Base-by-base conservation (phyloP, 1,284 basidiomycete genomes). In the Golubevia pallescens region DNA sequence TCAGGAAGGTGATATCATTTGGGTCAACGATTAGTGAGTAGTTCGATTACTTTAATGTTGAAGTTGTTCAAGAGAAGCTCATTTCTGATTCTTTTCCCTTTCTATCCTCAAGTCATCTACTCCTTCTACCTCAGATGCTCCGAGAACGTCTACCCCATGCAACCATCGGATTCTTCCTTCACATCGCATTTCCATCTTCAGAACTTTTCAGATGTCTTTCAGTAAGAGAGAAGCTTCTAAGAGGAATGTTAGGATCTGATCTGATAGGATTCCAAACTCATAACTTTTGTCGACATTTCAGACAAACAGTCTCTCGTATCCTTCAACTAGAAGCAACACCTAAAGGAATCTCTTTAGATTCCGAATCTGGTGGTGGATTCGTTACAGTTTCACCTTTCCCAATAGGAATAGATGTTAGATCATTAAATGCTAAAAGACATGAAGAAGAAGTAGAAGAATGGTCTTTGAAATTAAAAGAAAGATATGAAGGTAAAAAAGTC, bases 131-230 rank as follows among this genome's bases (percentile, higher is more conserved):
- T 0, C 87, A 88, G 34, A 90, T 95, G 86, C 88, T 95, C 20
- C 90, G 93, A 42, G 86, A 86, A 55, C 86, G 87, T 53, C 86
- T 90, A 19, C 89, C 91, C 0, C 88, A 89, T 23, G 90, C 92
- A 0, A 90, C 91, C 28, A 93, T 95, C 70, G 93, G 93, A 0
- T 93, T 94, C 87, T 94, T 95, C 87, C 89, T 94, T 86, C 93
- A 94, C 77, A 93, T 94, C 70, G 92, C 93, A 0, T 95, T 94
- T 86, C 93, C 93, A 0, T 91, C 90, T 7, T 93, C 92, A 21
- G 93, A 95, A 86, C 93, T 94, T 68, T 94, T 94, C 88, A 89
- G 93, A 6, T 94, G 93, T 79, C 88, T 94, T 38, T 90, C 91
- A 38, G 82, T 85, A 63, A 81, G 87, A 48, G 85, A 86, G 62